Evolutionary conservation across 108 stramenopile species (phyloP), one percentile per base, ranked within the genome.

Genomic region (Skeletonema marinoi): DNA sequence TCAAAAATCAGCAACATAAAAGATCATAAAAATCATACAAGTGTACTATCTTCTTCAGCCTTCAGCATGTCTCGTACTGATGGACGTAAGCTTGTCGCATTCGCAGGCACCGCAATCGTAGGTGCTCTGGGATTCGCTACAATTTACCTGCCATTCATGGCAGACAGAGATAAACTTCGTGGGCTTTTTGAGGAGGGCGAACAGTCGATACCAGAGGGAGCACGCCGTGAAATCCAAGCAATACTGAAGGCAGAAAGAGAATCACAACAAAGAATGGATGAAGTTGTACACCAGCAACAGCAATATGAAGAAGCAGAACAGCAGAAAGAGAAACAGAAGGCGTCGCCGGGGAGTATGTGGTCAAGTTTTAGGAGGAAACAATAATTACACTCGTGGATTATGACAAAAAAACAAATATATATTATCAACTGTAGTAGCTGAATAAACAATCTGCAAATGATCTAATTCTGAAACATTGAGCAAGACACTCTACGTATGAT

Each of bases 1-100:
- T n/a, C n/a, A n/a, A n/a, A n/a, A n/a, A n/a, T n/a, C n/a, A n/a
- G n/a, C n/a, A n/a, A n/a, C n/a, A n/a, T n/a, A n/a, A n/a, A n/a
- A n/a, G n/a, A n/a, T n/a, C n/a, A n/a, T n/a, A n/a, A n/a, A n/a
- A n/a, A n/a, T n/a, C n/a, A n/a, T n/a, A n/a, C n/a, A n/a, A n/a
- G n/a, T n/a, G n/a, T n/a, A n/a, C n/a, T n/a, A n/a, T n/a, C n/a
- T n/a, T n/a, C n/a, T n/a, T n/a, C n/a, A n/a, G n/a, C n/a, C n/a
- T n/a, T n/a, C n/a, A n/a, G n/a, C n/a, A 85, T 85, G 85, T 71
- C 85, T 50, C 63, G 81, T 69, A 81, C 80, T 29, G 77, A 78
- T 51, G 85, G 85, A 38, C 75, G 81, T 64, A 81, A 85, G 56
- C 65, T 85, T 12, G 81, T 85, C n/a, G 77, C 76, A 9, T 13